Evolutionary conservation across 306 rosid species (phyloP).

Genomic region (Cucurbita maxima): DNA sequence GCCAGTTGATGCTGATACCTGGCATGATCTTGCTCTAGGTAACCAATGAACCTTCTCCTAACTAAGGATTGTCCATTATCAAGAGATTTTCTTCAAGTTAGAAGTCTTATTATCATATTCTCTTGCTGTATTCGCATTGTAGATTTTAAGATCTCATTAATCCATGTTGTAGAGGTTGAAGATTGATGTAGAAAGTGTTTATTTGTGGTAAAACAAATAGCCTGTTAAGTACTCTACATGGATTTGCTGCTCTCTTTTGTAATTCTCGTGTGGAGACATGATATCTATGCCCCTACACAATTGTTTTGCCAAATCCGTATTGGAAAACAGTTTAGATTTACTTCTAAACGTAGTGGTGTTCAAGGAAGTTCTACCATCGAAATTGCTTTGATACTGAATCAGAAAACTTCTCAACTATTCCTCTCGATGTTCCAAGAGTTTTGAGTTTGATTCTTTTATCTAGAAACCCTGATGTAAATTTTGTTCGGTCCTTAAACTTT

Average conservation of each 20-base stretch:
- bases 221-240: background rate
- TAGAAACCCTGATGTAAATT: no score
- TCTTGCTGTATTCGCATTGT: background rate
- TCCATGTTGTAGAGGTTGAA: background rate
- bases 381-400: background rate
- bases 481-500: no score
- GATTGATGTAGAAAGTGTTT: background rate
- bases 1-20: conserved; percentile 24
- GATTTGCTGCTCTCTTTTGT: background rate
- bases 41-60: conserved; percentile 9
- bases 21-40: conserved; percentile 42
- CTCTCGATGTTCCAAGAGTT: background rate
- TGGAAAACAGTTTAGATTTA: background rate
- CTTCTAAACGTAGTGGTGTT: background rate
- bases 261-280: background rate
- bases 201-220: background rate
- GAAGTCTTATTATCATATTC: background rate
- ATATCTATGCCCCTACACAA: background rate
- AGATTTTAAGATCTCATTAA: background rate
- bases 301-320: no score
- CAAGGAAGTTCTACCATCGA: background rate
- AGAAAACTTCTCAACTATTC: background rate
- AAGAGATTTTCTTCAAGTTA: background rate
- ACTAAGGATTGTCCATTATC: background rate
- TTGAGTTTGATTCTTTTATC: background rate